Conservation (phyloP, 768 basidiomycete genomes). For the Crassisporium funariophilum region DNA sequence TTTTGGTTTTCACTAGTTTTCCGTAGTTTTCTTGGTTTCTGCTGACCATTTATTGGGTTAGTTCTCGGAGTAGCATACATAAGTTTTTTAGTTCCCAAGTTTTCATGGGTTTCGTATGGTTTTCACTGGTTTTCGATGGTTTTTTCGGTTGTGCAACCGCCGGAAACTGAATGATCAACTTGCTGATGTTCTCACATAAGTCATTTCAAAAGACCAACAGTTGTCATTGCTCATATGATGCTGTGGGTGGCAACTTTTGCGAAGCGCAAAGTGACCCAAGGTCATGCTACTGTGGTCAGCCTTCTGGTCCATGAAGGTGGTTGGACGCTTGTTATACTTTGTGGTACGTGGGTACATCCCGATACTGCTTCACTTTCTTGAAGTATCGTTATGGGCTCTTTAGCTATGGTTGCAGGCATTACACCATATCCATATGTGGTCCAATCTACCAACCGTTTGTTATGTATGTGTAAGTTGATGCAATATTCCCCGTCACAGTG, state of each 20-base stretch:
- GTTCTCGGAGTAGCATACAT: not conserved
- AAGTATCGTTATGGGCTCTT: not conserved
- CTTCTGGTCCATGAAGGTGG: conserved; percentile 9
- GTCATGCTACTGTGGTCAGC: conserved; percentile 7
- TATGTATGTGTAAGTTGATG: conserved; percentile 11
- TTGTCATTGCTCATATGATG: conserved; percentile 3
- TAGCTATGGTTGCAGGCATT: conserved; percentile 2
- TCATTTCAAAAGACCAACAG: not conserved
- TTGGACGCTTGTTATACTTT: conserved; percentile 6
- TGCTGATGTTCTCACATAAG: conserved; percentile 1
- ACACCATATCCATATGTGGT: conserved; percentile 6
- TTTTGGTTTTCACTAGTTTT: not conserved
- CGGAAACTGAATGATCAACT: not conserved
- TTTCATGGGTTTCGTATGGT: conserved; percentile 7
- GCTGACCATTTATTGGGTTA: not conserved
- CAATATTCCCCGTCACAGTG: too few relatives aligned
- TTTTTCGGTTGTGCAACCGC: conserved; percentile 4
- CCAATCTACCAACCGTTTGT: conserved; percentile 8
- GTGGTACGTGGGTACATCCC: too few relatives aligned
- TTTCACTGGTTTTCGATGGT: not conserved
- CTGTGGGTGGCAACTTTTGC: conserved; percentile 11
- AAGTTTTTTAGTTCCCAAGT: conserved; percentile 1
- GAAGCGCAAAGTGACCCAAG: conserved; percentile 11
- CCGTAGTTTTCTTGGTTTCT: not conserved
- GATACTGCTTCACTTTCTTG: too few relatives aligned